Conservation (phyloP, 257 asterid species). For the Solanum pinnatisectum region DNA sequence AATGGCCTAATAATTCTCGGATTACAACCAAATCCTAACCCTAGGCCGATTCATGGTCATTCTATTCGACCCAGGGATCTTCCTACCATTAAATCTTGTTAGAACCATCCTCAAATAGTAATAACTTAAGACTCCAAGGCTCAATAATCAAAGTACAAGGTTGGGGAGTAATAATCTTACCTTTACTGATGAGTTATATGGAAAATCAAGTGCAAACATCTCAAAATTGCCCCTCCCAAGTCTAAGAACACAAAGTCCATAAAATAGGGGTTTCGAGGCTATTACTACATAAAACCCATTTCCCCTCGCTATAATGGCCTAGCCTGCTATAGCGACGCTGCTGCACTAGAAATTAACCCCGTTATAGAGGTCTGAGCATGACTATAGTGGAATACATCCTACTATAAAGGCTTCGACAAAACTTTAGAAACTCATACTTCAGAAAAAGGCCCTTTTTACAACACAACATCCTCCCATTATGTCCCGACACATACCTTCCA, state of each 20-base stretch:
- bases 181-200: too few relatives aligned
- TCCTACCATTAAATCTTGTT: neutral
- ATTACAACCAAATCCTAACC: neutral
- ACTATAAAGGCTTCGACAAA: neutral
- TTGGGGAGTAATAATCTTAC: neutral
- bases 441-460: neutral
- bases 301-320: neutral
- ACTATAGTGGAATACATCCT: neutral
- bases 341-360: neutral
- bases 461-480: neutral
- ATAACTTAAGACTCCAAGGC: neutral
- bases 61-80: neutral
- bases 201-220: neutral
- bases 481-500: neutral
- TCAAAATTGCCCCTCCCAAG: neutral
- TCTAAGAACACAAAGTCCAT: neutral
- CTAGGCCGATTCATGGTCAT: neutral
- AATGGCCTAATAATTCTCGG: neutral
- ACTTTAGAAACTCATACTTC: too few relatives aligned
- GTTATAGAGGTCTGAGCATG: neutral
- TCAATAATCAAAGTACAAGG: neutral
- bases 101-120: too few relatives aligned
- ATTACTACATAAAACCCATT: too few relatives aligned
- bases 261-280: neutral
- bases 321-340: neutral